Evolutionary conservation across 2,329 filamentous ascomycete species (phyloP), one percentile per base, ranked within the genome.

Genomic region (Diaporthe vaccinii): DNA sequence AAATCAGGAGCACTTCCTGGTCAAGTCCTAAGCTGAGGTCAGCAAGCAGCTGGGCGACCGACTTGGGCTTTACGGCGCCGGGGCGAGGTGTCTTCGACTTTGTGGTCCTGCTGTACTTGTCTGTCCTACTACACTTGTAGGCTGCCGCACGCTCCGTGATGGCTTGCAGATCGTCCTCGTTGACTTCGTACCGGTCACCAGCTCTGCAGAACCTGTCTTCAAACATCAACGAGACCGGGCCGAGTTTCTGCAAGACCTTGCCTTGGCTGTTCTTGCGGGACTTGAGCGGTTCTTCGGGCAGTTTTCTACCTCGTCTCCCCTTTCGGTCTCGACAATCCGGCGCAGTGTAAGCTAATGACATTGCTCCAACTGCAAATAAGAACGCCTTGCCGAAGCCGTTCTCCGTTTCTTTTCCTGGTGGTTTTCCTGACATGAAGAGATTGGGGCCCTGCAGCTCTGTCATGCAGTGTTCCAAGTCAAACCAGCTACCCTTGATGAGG

Each of bases 141-240:
- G 55, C 69, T 34, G 69, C 55, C 25, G 69, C 69, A 14, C 57
- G 55, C 41, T 72, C 69, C 3, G 69, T 39, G 25, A 72, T 59
- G 15, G 55, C 41, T 20, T 59, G 55, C 28, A 72, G 28, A n/a
- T 72, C 69, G 8, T 72, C 69, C 53, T 72, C 69, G 41, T 72
- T 72, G 31, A 72, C 41, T 25, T 61, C 69, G 39, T 72, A 59
- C 9, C 69, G 55, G 39, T 72, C 53, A 14, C 55, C 69, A 46
- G 55, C 31, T 36, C 44, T 58, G 44, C 69, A 72, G 39, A 72
- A 72, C 3, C 69, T 58, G 31, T 72, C 69, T 28, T 72, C 69
- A 61, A 72, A 72, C 69, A 72, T 72, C 28, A 61, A 25, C 14
- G 69, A 72, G 31, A 72, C 55, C 41, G 55, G 55, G 28, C 69